These are phyloP conservation scores for Hypericum perforatum DNA, from an alignment of 345 rosid species.

Conservation along the genomic window DNA sequence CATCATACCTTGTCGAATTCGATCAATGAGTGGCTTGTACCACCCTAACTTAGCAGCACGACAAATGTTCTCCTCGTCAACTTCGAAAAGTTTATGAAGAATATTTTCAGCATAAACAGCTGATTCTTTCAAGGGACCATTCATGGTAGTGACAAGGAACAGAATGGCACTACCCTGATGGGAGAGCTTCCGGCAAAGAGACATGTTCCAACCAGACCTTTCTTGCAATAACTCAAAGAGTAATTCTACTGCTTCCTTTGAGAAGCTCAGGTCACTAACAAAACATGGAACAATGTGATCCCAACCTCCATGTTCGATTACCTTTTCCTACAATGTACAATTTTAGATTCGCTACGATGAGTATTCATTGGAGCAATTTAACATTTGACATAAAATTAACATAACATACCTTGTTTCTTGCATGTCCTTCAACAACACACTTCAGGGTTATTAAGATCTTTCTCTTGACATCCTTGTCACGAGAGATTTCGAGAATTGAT, in stretches of 20 bases:
- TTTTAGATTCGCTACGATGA: background rate
- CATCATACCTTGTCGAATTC: slow-evolving; percentile 40
- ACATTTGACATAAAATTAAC: background rate
- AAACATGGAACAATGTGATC: slow-evolving; percentile 49
- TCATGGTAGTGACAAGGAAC: slow-evolving; percentile 51
- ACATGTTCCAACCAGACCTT: slow-evolving; percentile 47
- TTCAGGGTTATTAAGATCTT: slow-evolving; percentile 43
- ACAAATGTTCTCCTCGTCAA: slow-evolving; percentile 44
- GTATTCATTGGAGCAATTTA: too few relatives aligned
- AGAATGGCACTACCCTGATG: slow-evolving; percentile 39
- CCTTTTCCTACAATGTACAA: slow-evolving; percentile 34
- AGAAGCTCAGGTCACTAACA: slow-evolving; percentile 38
- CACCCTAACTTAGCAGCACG: slow-evolving; percentile 52
- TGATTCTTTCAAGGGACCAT: slow-evolving; percentile 42
- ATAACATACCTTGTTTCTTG: slow-evolving; percentile 45
- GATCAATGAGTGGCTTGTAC: slow-evolving; percentile 53
- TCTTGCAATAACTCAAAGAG: slow-evolving; percentile 50
- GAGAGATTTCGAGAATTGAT: slow-evolving; percentile 38
- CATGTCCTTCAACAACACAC: slow-evolving; percentile 43
- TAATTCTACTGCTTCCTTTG: slow-evolving; percentile 50
- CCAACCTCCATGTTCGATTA: slow-evolving; percentile 41
- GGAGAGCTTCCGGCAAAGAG: slow-evolving; percentile 43
- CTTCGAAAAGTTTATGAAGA: slow-evolving; percentile 39
- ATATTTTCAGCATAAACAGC: slow-evolving; percentile 39
- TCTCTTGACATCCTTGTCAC: slow-evolving; percentile 38